A percentile compares a stretch with the other conserved stretches of the same genome.
These are phyloP conservation scores for Cavenderia fasciculata DNA, from an alignment of 78 protist genomes.

Conservation along the genomic window DNA sequence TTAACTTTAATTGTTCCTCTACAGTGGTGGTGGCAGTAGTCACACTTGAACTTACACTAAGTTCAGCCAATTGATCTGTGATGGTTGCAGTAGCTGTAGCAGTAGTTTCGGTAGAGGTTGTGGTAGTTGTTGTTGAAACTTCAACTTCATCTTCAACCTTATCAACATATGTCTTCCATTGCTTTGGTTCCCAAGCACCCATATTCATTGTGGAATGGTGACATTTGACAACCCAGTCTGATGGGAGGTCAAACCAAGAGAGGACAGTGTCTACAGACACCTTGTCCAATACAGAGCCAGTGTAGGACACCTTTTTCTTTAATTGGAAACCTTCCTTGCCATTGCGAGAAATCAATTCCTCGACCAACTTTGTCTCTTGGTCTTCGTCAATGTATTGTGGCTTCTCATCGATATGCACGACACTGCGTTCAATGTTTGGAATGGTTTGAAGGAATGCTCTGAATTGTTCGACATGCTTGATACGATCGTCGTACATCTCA, in stretches of 20 bases:
- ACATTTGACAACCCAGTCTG: slow-evolving; percentile 25
- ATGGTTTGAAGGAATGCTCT: neutral
- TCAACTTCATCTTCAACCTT: neutral
- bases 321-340: neutral
- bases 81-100: neutral
- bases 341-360: slow-evolving; percentile 17
- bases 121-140: neutral
- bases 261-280: neutral
- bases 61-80: neutral
- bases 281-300: slow-evolving; percentile 17
- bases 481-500: slow-evolving; percentile 40
- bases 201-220: slow-evolving; percentile 59
- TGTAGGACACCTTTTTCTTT: slow-evolving; percentile 9
- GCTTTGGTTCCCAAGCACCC: neutral
- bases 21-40: neutral
- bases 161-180: slow-evolving; percentile 2
- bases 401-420: neutral
- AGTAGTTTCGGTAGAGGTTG: neutral
- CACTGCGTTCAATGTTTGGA: too few species aligned
- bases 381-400: slow-evolving; percentile 14
- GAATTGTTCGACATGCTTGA: slow-evolving; percentile 29
- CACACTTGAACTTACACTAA: neutral
- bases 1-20: neutral
- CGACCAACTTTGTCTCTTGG: neutral
- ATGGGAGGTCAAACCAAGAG: slow-evolving; percentile 21